A percentile compares a stretch with the other conserved stretches of the same genome.
phyloP scores from a whole-genome alignment of 176 grass and related monocot genomes.

The Otatea glauca region DNA sequence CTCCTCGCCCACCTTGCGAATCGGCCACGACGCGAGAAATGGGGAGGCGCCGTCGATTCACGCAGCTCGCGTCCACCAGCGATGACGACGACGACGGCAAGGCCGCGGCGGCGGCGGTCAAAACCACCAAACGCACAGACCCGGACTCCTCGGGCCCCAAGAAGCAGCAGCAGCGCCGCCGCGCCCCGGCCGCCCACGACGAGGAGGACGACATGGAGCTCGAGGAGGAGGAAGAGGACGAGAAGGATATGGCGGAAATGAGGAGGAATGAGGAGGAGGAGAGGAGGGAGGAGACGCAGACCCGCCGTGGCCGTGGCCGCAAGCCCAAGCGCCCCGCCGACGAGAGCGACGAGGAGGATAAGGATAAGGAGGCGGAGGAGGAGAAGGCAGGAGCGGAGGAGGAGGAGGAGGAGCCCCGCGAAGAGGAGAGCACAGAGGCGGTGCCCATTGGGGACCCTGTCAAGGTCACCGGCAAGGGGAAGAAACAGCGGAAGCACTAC shows the following conservation, averaged over 20 bases:
- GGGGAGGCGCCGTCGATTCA: slow-evolving; percentile 71
- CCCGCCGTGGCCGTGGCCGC: slow-evolving; percentile 46
- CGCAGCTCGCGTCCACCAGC: slow-evolving; percentile 62
- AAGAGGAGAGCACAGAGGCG: slow-evolving; percentile 60
- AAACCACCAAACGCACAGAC: slow-evolving; percentile 12
- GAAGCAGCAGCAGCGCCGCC: slow-evolving; percentile 45
- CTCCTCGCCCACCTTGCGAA: not conserved
- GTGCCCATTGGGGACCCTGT: slow-evolving; percentile 62
- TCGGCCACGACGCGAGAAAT: slow-evolving; percentile 49
- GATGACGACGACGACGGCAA: slow-evolving; percentile 67
- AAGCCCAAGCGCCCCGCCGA: slow-evolving; percentile 41
- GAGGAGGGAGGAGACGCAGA: slow-evolving; percentile 50
- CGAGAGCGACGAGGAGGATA: slow-evolving; percentile 51
- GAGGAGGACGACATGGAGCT: slow-evolving; percentile 59
- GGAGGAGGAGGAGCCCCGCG: slow-evolving; percentile 53
- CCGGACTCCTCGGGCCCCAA: slow-evolving; percentile 30
- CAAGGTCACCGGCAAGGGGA: slow-evolving; percentile 82
- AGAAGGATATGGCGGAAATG: slow-evolving; percentile 61
- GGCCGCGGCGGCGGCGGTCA: slow-evolving; percentile 7
- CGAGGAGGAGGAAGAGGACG: slow-evolving; percentile 64
- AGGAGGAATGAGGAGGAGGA: slow-evolving; percentile 55
- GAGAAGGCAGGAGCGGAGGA: not conserved
- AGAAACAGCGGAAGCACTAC: slow-evolving; percentile 71
- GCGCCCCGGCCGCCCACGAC: slow-evolving; percentile 6
- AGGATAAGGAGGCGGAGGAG: not conserved